phyloP scores from a whole-genome alignment of 148 eudicot species.

The Amaranthus palmeri region DNA sequence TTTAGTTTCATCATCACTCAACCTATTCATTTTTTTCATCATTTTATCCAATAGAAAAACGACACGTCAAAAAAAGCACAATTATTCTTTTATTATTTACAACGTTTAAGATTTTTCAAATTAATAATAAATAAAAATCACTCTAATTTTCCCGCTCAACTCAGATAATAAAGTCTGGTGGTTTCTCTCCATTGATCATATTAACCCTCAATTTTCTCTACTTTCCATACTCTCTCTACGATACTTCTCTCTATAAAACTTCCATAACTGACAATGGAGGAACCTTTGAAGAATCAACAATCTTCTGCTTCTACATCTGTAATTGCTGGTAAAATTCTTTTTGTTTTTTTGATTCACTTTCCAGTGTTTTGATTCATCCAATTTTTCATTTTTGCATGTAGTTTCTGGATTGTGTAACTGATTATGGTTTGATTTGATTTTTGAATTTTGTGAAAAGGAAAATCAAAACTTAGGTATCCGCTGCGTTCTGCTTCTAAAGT shows the following conservation, averaged over 20 bases:
- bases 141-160: constrained; percentile 22
- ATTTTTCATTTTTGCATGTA: neutral
- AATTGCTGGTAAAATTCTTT: neutral
- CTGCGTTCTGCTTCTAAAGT: constrained; percentile 45
- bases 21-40: neutral
- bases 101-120: neutral
- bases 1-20: neutral
- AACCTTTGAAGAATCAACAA: constrained; percentile 34
- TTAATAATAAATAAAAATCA: constrained; percentile 2
- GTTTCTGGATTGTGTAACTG: neutral
- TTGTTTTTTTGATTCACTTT: neutral
- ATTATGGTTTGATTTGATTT: neutral
- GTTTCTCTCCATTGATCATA: neutral
- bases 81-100: neutral
- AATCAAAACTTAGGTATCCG: constrained; percentile 53
- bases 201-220: neutral
- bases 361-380: neutral
- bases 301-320: constrained; percentile 22
- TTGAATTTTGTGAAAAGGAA: constrained; percentile 13
- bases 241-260: neutral
- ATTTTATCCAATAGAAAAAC: neutral
- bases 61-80: neutral
- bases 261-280: constrained; percentile 36
- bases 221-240: neutral
- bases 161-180: constrained; percentile 13